Conservation (phyloP, 1,284 basidiomycete species). For the Coniferiporia sulphurascens region DNA sequence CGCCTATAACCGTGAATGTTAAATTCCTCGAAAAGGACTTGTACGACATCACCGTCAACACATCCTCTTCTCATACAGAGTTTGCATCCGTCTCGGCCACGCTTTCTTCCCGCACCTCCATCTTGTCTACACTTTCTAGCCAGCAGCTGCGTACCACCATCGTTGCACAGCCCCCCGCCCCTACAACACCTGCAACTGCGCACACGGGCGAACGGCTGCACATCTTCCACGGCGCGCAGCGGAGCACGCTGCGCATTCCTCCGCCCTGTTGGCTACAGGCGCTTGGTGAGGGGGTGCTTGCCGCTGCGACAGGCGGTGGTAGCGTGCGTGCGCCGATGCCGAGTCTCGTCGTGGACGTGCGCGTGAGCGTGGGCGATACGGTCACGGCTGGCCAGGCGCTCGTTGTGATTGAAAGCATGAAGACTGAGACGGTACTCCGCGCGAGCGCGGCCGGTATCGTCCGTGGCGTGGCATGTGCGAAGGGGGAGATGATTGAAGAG, state of each 20-base stretch:
- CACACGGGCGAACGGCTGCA: conserved; percentile 63
- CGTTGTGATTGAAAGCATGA: conserved; percentile 92
- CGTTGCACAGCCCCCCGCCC: conserved; percentile 63
- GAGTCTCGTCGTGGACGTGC: conserved; percentile 82
- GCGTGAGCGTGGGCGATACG: conserved; percentile 67
- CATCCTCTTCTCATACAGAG: conserved; percentile 28
- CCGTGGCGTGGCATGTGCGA: conserved; percentile 64
- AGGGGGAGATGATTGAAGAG: conserved; percentile 87
- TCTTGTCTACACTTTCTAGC: conserved; percentile 47
- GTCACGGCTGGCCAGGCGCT: conserved; percentile 80
- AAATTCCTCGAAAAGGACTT: conserved; percentile 35
- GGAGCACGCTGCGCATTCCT: conserved; percentile 56
- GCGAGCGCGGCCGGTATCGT: conserved; percentile 66
- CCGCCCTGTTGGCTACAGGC: conserved; percentile 64
- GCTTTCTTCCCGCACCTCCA: conserved; percentile 44
- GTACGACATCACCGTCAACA: conserved; percentile 53
- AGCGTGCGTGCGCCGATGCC: conserved; percentile 70
- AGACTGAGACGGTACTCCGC: conserved; percentile 87
- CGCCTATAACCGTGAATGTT: conserved; percentile 43
- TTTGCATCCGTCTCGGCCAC: conserved; percentile 52
- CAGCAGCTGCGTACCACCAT: conserved; percentile 54
- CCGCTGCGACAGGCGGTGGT: conserved; percentile 38
- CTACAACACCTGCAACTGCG: conserved; percentile 47
- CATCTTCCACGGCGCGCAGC: conserved; percentile 53
- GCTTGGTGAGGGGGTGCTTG: conserved; percentile 50